Evolutionary conservation across 139 green algal genomes (phyloP).

Genomic region (Coelastrella sp.): DNA sequence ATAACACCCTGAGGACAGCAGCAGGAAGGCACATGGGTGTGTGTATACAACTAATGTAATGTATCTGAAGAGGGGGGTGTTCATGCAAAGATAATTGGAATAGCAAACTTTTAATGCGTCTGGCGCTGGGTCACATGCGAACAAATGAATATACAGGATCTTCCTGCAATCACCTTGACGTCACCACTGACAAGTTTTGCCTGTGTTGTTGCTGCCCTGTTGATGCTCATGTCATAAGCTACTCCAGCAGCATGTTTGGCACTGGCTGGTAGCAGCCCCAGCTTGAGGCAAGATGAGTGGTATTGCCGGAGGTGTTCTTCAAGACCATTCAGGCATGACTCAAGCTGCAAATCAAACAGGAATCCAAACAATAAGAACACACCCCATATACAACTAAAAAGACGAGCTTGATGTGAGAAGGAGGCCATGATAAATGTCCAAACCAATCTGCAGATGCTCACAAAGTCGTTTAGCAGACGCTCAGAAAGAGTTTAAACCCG

Average conservation of each 20-base stretch:
- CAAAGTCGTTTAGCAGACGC: too few relatives aligned
- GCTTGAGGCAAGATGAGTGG: conserved; percentile 73
- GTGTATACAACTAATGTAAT: too few relatives aligned
- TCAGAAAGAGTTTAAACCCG: neutral
- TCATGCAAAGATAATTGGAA: neutral
- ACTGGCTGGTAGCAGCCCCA: conserved; percentile 84
- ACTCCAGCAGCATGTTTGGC: conserved; percentile 87
- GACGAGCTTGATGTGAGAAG: too few relatives aligned
- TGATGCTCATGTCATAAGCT: conserved; percentile 81
- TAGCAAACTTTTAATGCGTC: neutral
- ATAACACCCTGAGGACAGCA: too few relatives aligned
- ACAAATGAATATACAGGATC: neutral
- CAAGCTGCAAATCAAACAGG: conserved; percentile 55
- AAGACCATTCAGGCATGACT: conserved; percentile 48
- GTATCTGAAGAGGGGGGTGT: too few relatives aligned
- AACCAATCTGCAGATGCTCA: too few relatives aligned
- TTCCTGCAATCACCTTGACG: conserved; percentile 80
- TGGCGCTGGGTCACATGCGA: too few relatives aligned
- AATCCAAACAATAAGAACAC: too few relatives aligned
- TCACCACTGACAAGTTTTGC: conserved; percentile 80
- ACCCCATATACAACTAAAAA: too few relatives aligned
- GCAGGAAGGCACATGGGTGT: too few relatives aligned
- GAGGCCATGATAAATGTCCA: too few relatives aligned
- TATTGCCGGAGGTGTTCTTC: conserved; percentile 73
- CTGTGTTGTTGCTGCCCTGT: conserved; percentile 56